Evolutionary conservation across 2,329 filamentous ascomycete species (phyloP).

Genomic region (Cadophora gregata): DNA sequence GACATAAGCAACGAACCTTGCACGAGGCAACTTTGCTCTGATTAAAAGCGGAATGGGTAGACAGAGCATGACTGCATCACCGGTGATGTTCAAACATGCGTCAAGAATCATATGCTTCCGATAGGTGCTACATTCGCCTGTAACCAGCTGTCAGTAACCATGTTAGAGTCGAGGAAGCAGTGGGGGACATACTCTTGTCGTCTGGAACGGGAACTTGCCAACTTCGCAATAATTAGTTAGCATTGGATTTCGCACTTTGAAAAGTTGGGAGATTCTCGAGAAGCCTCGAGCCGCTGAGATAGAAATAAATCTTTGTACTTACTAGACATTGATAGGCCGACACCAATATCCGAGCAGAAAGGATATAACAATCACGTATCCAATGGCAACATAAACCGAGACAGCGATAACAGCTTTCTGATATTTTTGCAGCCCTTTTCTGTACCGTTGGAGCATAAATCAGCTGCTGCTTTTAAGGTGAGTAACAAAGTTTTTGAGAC

Average conservation of each 20-base stretch:
- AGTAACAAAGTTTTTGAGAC: not conserved
- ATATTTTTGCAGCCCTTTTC: not conserved
- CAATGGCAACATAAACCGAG: not conserved
- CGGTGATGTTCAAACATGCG: not conserved
- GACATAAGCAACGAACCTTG: not conserved
- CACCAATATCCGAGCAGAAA: not conserved
- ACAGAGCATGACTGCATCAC: not conserved
- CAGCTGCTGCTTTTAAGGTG: not conserved
- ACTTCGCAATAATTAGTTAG: not conserved
- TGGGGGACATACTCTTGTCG: not conserved
- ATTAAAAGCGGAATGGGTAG: not conserved
- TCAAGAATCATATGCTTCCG: slow-evolving; percentile 6
- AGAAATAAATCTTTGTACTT: not conserved
- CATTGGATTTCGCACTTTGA: not conserved
- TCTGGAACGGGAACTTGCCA: not conserved
- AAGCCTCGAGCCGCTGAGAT: not conserved
- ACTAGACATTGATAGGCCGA: not conserved
- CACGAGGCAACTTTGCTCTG: not conserved
- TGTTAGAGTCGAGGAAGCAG: not conserved
- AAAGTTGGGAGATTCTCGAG: not conserved
- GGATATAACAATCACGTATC: not conserved
- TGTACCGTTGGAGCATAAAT: not conserved
- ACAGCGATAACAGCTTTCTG: not conserved
- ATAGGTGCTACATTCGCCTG: not conserved
- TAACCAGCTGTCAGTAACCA: not conserved